Evolutionary conservation across 2,329 filamentous ascomycete species (phyloP).

Genomic region (Pseudogymnoascus sp.): DNA sequence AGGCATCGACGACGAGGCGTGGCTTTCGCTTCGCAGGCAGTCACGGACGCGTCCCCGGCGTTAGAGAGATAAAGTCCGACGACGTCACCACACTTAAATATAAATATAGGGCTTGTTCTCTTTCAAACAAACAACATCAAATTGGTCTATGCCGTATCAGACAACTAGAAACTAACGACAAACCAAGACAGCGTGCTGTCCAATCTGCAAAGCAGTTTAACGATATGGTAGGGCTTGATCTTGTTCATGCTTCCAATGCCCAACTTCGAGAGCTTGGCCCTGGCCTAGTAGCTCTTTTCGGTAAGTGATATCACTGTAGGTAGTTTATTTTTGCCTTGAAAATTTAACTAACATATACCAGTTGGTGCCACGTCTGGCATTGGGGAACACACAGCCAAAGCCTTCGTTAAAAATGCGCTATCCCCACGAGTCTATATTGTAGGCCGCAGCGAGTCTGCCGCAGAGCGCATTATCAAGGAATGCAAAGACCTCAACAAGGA

Average conservation of each 20-base stretch:
- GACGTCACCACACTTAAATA: background rate
- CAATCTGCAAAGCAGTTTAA: background rate
- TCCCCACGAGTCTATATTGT: slow-evolving; percentile 39
- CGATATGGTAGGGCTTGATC: slow-evolving; percentile 22
- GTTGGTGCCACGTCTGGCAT: slow-evolving; percentile 42
- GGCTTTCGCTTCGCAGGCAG: slow-evolving; percentile 2
- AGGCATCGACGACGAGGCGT: background rate
- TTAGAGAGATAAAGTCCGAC: background rate
- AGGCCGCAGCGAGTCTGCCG: slow-evolving; percentile 36
- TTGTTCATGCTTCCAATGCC: slow-evolving; percentile 23
- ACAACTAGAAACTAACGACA: background rate
- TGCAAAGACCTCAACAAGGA: slow-evolving; percentile 35
- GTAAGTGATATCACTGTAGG: slow-evolving; percentile 11
- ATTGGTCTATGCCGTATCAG: background rate
- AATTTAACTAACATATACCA: slow-evolving; percentile 3
- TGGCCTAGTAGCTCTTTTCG: slow-evolving; percentile 24
- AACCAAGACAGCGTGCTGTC: background rate
- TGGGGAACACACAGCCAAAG: slow-evolving; percentile 38
- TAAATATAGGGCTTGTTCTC: background rate
- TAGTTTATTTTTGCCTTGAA: background rate
- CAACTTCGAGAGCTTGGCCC: slow-evolving; percentile 23
- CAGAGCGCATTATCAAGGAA: slow-evolving; percentile 34
- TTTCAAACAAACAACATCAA: background rate
- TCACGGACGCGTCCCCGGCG: background rate
- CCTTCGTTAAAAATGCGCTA: slow-evolving; percentile 33